Evolutionary conservation across 2,329 filamentous ascomycete genomes (phyloP).

Genomic region (Thermochaetoides dissita): DNA sequence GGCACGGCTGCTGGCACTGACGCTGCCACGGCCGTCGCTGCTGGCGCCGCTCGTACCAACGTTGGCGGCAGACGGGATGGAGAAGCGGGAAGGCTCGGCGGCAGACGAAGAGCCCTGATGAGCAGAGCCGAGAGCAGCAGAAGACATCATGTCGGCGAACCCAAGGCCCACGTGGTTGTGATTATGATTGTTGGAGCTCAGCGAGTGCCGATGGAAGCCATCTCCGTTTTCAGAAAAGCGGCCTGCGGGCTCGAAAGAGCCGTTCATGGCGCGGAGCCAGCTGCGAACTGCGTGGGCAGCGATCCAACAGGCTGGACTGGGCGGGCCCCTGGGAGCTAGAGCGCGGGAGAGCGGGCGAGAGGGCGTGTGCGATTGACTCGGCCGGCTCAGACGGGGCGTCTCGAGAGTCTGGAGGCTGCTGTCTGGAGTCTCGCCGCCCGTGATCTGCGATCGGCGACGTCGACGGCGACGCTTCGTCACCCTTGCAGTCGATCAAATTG

Average conservation of each 20-base stretch:
- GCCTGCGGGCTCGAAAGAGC: slow-evolving; percentile 2
- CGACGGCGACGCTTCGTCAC: no score
- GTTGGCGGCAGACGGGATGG: background rate
- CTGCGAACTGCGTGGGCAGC: background rate
- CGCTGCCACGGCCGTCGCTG: background rate
- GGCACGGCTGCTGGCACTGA: background rate
- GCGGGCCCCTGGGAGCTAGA: background rate
- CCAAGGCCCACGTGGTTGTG: slow-evolving; percentile 4
- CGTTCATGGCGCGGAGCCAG: slow-evolving; percentile 1
- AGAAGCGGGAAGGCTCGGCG: no score
- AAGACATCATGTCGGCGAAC: slow-evolving; percentile 8
- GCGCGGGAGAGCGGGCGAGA: no score
- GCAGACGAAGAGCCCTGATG: no score
- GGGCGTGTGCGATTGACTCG: no score
- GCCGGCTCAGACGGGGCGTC: no score
- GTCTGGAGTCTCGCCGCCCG: no score
- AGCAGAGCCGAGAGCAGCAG: no score
- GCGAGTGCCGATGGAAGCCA: slow-evolving; percentile 10
- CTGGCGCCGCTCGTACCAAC: slow-evolving; percentile 3
- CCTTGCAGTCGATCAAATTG: no score
- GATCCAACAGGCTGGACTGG: background rate
- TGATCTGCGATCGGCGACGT: no score
- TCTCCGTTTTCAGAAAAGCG: slow-evolving; percentile 8
- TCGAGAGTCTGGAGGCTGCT: no score
- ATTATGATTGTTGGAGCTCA: slow-evolving; percentile 1